These are phyloP conservation scores for Russula lepida DNA, from an alignment of 768 basidiomycete genomes.

Conservation along the genomic window DNA sequence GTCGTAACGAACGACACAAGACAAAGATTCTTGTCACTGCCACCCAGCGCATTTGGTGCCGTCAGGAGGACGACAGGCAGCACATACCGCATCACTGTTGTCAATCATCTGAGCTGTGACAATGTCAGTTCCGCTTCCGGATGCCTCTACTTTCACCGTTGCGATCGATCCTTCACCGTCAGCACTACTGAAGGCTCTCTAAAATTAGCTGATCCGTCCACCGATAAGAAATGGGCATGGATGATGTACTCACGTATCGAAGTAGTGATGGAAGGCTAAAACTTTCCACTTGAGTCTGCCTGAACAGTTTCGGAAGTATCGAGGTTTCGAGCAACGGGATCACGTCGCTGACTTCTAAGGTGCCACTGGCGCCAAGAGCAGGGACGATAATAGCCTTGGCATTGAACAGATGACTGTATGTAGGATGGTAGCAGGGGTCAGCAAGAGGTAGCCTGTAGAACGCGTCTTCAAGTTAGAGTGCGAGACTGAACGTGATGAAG, in stretches of 20 bases:
- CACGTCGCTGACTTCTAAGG: too few relatives aligned
- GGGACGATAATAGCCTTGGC: too few relatives aligned
- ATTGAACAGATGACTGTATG: not conserved
- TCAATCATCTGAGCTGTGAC: slow-evolving; percentile 33
- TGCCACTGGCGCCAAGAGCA: too few relatives aligned
- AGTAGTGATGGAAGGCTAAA: slow-evolving; percentile 31
- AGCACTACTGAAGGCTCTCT: too few relatives aligned
- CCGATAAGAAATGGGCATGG: too few relatives aligned
- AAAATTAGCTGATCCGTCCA: too few relatives aligned
- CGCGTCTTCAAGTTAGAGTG: not conserved
- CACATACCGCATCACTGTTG: slow-evolving; percentile 41
- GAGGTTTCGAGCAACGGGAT: too few relatives aligned
- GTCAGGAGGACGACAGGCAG: slow-evolving; percentile 26
- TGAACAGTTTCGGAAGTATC: too few relatives aligned
- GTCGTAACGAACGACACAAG: slow-evolving; percentile 43
- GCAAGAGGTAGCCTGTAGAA: not conserved
- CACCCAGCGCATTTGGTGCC: slow-evolving; percentile 48
- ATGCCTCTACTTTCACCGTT: not conserved
- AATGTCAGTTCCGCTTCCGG: slow-evolving; percentile 26
- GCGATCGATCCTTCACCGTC: too few relatives aligned
- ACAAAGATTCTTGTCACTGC: slow-evolving; percentile 36
- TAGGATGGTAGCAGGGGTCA: not conserved
- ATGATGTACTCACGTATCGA: too few relatives aligned
- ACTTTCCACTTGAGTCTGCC: too few relatives aligned
- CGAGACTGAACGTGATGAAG: not conserved